Evolutionary conservation across 1,284 basidiomycete genomes (phyloP).

Genomic region (Ustilago hordei): DNA sequence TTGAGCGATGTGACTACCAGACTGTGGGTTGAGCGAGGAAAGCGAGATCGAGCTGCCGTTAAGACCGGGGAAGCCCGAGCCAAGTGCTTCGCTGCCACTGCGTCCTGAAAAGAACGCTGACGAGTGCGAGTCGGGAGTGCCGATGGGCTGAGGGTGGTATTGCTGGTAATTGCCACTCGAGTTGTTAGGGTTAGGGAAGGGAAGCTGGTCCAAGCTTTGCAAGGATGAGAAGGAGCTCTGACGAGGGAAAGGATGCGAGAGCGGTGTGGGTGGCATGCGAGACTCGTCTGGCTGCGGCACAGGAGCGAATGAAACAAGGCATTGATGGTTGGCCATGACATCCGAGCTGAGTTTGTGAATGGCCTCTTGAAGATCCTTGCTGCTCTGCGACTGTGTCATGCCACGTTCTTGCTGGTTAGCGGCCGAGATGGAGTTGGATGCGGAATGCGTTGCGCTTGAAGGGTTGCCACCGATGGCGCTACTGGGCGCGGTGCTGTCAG

Average conservation of each 20-base stretch:
- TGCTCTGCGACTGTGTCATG: conserved; percentile 48
- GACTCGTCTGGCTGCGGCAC: conserved; percentile 47
- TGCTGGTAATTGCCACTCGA: conserved; percentile 47
- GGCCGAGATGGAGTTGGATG: conserved; percentile 55
- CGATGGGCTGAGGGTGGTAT: conserved; percentile 50
- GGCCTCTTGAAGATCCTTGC: conserved; percentile 54
- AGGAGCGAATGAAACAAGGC: conserved; percentile 57
- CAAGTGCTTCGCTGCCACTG: conserved; percentile 30
- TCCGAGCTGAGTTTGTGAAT: conserved; percentile 58
- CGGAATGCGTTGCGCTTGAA: conserved; percentile 51
- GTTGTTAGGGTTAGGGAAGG: conserved; percentile 42
- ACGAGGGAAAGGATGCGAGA: conserved; percentile 38
- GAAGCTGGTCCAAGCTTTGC: conserved; percentile 46
- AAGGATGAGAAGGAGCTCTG: conserved; percentile 53
- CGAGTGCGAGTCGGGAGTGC: conserved; percentile 49
- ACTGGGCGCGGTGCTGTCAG: conserved; percentile 59
- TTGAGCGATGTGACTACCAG: conserved; percentile 44
- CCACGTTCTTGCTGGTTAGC: conserved; percentile 36
- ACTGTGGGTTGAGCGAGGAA: conserved; percentile 49
- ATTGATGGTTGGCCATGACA: conserved; percentile 64
- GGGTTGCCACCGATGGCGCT: conserved; percentile 49
- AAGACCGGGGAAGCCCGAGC: conserved; percentile 44
- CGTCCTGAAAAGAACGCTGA: conserved; percentile 43
- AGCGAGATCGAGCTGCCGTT: conserved; percentile 52
- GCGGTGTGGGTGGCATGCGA: conserved; percentile 36